Conservation (phyloP, 2,329 filamentous ascomycete species). For the Aureobasidium sp. region DNA sequence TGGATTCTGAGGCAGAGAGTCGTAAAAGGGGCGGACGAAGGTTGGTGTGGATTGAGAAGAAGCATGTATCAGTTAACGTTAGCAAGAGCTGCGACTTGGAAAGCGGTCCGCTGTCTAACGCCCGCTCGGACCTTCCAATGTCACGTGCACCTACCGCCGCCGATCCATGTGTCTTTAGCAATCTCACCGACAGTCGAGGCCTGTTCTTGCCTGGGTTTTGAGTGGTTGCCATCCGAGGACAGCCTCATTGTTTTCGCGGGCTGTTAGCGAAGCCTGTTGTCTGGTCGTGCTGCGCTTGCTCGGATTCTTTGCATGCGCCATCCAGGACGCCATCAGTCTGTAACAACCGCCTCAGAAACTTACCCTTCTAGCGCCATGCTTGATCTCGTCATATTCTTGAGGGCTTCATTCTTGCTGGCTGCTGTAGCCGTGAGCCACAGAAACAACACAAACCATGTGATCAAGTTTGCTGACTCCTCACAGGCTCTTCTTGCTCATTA, state of each 20-base stretch:
- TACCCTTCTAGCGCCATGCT: neutral
- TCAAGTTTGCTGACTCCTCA: slow-evolving; percentile 13
- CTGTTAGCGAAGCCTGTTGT: neutral
- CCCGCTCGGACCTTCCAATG: neutral
- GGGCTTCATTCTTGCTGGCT: slow-evolving; percentile 14
- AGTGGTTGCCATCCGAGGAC: neutral
- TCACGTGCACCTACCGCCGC: neutral
- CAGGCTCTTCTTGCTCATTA: slow-evolving; percentile 46
- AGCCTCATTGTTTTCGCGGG: neutral
- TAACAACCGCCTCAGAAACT: neutral
- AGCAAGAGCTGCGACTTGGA: slow-evolving; percentile 9
- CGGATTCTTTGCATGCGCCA: neutral
- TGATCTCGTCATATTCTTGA: slow-evolving; percentile 14
- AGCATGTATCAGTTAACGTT: slow-evolving; percentile 8
- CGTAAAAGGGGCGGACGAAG: neutral
- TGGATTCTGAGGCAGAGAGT: neutral
- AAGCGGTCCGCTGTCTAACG: slow-evolving; percentile 7
- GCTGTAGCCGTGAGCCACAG: slow-evolving; percentile 15
- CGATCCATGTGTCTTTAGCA: neutral
- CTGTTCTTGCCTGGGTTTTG: neutral
- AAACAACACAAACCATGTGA: neutral
- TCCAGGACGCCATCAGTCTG: neutral
- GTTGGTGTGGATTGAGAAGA: slow-evolving; percentile 8
- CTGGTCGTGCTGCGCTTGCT: neutral
- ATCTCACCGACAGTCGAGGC: slow-evolving; percentile 11